Evolutionary conservation across 106 monocot genomes (phyloP), one percentile per base, ranked within the genome.

Genomic region (Dioscorea alata): DNA sequence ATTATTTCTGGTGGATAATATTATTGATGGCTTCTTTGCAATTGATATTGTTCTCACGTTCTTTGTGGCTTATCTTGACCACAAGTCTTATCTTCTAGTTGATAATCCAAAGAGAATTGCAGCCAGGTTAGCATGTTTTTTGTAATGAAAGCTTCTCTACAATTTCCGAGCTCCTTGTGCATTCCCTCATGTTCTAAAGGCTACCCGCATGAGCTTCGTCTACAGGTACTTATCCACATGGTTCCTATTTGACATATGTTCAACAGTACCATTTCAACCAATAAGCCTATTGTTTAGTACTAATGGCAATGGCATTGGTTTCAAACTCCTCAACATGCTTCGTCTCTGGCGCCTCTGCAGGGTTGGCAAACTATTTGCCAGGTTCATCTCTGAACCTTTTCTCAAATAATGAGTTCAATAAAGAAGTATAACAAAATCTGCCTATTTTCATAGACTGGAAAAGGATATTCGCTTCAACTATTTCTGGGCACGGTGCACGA

Each of bases 391-490:
- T 58, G 54, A 7, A 5, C 19, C 2, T 54, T 8, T 54, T 19
- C 19, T 54, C 54, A 54, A 54, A 16, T 4, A 54, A 54, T 54
- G 54, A 54, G 18, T 6, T 42, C 6, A 10, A 6, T 10, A 42
- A 42, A 42, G 42, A 3, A 2, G 42, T 0, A 42, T 42, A 42
- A 42, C 42, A 42, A 42, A 42, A 42, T 42, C 42, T 42, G 42
- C 42, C 42, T 42, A 42, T 54, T 54, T 54, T n/a, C 58, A 81
- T 64, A 90, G 90, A 64, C 78, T 90, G 5, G 89, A 89, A 75
- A 89, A 89, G 75, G 85, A 89, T 64, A 89, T 83, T 22, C 66
- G 82, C 42, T 85, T 85, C 85, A 89, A 89, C 60, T 89, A 89
- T 73, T 85, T 85, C 71, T 85, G 82, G 82, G 83, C 72, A 2